Conservation (phyloP, 129 eudicot genomes). For the Oenanthe sinensis region DNA sequence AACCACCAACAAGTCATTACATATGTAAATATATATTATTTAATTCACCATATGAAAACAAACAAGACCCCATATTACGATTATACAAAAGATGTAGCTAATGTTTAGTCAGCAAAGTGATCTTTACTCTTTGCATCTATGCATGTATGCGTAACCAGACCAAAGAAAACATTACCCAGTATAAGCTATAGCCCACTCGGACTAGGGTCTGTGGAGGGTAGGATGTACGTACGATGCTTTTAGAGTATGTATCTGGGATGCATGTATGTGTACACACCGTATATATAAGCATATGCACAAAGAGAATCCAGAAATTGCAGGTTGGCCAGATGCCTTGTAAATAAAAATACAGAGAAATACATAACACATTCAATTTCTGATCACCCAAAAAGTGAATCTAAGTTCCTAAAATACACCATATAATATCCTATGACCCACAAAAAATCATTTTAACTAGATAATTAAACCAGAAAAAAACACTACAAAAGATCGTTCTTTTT, state of each 20-base stretch:
- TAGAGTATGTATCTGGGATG: not conserved
- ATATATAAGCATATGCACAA: not conserved
- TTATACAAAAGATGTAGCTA: not conserved
- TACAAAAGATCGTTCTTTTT: not conserved
- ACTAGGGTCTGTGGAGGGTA: not conserved
- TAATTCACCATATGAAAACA: not conserved
- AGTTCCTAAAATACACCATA: not conserved
- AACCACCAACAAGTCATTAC: not conserved
- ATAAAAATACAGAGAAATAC: not conserved
- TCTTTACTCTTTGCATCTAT: not conserved
- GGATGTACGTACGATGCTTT: too few relatives aligned
- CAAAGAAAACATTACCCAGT: not conserved
- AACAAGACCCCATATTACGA: not conserved
- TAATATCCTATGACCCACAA: slow-evolving; percentile 9
- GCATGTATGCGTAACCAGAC: not conserved
- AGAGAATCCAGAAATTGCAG: not conserved
- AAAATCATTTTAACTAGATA: not conserved
- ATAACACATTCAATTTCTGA: not conserved
- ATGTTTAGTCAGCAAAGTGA: not conserved
- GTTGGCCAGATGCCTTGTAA: not conserved
- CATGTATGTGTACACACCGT: not conserved
- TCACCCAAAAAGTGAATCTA: not conserved
- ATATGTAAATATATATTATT: not conserved
- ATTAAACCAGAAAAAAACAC: not conserved
- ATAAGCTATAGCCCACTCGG: too few relatives aligned